phyloP scores from a whole-genome alignment of 192 early-diverging fungal genomes.

The Kickxella alabastrina region DNA sequence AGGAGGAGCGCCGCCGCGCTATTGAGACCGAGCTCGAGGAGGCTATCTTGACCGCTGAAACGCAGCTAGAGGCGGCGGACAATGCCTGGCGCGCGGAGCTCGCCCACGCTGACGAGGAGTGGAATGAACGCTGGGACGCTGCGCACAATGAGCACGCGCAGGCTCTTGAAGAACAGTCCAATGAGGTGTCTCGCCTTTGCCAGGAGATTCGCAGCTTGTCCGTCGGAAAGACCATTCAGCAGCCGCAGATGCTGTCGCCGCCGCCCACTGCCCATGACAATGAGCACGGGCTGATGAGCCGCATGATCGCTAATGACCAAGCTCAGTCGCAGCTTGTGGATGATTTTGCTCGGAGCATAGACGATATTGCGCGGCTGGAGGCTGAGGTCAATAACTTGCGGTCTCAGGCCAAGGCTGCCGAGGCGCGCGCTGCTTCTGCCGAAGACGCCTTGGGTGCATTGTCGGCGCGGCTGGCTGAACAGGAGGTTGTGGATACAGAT shows the following conservation, averaged over 20 bases:
- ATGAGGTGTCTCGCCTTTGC: conserved; percentile 3
- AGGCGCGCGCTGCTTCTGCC: conserved; percentile 28
- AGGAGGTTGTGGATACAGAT: neutral
- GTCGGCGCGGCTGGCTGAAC: conserved; percentile 4
- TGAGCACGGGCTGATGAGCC: neutral
- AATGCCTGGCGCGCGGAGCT: conserved; percentile 36
- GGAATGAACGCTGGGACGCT: conserved; percentile 45
- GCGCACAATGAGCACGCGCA: conserved; percentile 17
- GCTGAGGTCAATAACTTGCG: conserved; percentile 13
- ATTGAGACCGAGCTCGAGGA: conserved; percentile 56
- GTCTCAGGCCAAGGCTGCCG: conserved; percentile 22
- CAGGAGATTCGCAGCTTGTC: neutral
- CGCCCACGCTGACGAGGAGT: conserved; percentile 36
- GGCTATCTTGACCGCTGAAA: conserved; percentile 29
- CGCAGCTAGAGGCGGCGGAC: conserved; percentile 22
- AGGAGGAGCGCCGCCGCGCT: conserved; percentile 51
- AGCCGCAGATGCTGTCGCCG: conserved; percentile 28
- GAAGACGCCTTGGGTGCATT: conserved; percentile 29
- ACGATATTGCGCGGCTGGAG: neutral
- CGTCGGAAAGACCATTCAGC: too few species aligned
- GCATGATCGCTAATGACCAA: too few species aligned
- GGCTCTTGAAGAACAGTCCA: conserved; percentile 7
- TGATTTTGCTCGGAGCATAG: conserved; percentile 6
- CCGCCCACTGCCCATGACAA: conserved; percentile 29
- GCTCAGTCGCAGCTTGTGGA: conserved; percentile 17